Evolutionary conservation across 2,329 filamentous ascomycete genomes (phyloP), one percentile per base, ranked within the genome.

Genomic region (Gnomoniopsis smithogilvyi): DNA sequence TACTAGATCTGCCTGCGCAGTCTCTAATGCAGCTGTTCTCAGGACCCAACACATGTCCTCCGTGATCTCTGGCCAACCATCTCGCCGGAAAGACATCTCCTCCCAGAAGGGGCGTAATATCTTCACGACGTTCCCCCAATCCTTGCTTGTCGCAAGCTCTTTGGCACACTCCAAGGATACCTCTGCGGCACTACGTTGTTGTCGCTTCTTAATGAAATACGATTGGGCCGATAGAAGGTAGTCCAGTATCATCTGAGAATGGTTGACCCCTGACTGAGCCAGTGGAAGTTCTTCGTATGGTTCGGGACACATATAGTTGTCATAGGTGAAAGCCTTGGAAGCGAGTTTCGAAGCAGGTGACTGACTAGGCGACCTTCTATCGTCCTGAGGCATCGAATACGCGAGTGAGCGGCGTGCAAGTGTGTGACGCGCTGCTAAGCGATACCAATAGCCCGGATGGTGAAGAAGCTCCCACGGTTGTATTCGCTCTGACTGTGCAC

Each of bases 401-500:
- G 86, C 85, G 47, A 86, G 69, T 22, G 70, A 74, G 45, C 83
- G 78, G 10, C 86, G 80, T 17, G 78, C 74, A 3, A 76, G 74
- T 1, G 82, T 72, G 64, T 88, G 83, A n/a, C 78, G 78, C 4
- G 84, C 82, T 1, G 86, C 85, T 48, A 80, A 70, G 15, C 83
- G 81, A 64, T 85, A 86, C 84, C 87, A 89, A 67, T 89, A 89
- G 6, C 86, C 86, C 1, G 81, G 78, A 66, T 89, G 86, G 62
- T 89, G 86, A 7, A 89, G 74, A 41, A 80, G 69, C 63, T 89
- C 85, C 82, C 84, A 88, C 0, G 86, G 85, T 38, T 82, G 80
- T 6, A 87, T 67, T 14, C 84, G 76, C 61, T 88, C 85, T 19
- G 79, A 80, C 45, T 81, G 72, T 6, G 85, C 75, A 17, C 72